Percentiles rank a stretch among this genome's conserved stretches.
Evolutionary conservation across 441 rosid genomes (phyloP).

Genomic region (Gossypium davidsonii): DNA sequence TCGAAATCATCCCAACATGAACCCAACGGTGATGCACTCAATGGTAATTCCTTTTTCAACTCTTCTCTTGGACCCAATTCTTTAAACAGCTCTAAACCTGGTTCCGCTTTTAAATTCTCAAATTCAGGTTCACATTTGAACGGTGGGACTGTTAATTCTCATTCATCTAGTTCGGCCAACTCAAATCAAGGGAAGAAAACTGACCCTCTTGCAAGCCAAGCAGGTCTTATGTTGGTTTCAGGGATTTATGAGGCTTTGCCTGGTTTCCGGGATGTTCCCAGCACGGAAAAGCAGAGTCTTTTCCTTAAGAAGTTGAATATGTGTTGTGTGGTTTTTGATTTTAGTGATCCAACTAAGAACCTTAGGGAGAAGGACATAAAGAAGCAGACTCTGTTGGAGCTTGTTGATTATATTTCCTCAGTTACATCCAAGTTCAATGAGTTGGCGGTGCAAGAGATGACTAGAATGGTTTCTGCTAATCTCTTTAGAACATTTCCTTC

Average conservation of each 20-base stretch:
- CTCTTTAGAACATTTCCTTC: constrained; percentile 66
- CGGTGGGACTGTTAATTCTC: constrained; percentile 38
- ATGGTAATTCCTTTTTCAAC: constrained; percentile 30
- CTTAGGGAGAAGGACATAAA: constrained; percentile 74
- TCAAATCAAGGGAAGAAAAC: constrained; percentile 43
- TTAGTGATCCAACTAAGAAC: constrained; percentile 63
- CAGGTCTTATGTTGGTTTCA: constrained; percentile 26
- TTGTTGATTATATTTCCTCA: constrained; percentile 64
- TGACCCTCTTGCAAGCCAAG: constrained; percentile 24
- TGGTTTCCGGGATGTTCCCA: constrained; percentile 67
- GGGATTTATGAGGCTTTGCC: constrained; percentile 58
- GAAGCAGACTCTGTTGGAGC: constrained; percentile 70
- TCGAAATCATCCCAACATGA: constrained; percentile 62
- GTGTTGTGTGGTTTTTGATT: constrained; percentile 71
- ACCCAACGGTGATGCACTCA: constrained; percentile 36
- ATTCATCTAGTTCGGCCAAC: constrained; percentile 25
- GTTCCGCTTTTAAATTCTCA: constrained; percentile 30
- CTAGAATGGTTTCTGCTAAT: constrained; percentile 56
- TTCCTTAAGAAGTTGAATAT: constrained; percentile 58
- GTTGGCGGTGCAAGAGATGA: constrained; percentile 67
- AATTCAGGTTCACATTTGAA: constrained; percentile 34
- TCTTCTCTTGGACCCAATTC: constrained; percentile 39
- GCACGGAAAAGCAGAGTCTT: constrained; percentile 62
- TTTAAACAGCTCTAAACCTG: constrained; percentile 29
- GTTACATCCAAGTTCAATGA: constrained; percentile 62